Conservation (phyloP, 1,284 basidiomycete species). For the Rhodotorula mucilaginosa region DNA sequence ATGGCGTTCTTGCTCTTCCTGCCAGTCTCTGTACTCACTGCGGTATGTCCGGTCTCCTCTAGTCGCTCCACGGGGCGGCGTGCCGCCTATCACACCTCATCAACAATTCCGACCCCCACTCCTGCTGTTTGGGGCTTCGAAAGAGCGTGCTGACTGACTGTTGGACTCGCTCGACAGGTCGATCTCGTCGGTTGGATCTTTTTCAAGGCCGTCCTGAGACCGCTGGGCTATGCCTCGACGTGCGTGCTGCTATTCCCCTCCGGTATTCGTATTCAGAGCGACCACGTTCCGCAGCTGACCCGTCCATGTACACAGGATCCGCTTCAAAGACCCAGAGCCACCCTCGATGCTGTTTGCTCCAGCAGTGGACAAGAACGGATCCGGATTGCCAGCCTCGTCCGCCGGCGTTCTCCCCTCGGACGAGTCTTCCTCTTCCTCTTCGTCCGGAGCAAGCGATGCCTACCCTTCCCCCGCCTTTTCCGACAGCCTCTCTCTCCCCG, state of each 20-base stretch:
- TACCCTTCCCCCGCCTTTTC: conserved; percentile 4
- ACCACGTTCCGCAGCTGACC: background rate
- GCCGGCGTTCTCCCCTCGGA: background rate
- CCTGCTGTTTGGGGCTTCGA: background rate
- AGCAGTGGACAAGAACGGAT: background rate
- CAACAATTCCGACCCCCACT: background rate
- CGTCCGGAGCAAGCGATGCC: conserved; percentile 4
- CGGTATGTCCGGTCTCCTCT: conserved; percentile 8
- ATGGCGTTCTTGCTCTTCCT: conserved; percentile 23
- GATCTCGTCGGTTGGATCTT: conserved; percentile 31
- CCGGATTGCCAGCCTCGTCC: conserved; percentile 1
- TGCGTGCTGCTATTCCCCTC: conserved; percentile 3
- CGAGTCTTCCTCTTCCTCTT: background rate
- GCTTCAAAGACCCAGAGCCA: conserved; percentile 39
- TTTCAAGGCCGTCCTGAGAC: conserved; percentile 31
- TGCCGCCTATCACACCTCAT: background rate
- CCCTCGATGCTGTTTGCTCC: conserved; percentile 9
- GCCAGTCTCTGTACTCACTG: conserved; percentile 19
- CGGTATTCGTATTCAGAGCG: background rate
- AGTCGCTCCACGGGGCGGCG: background rate
- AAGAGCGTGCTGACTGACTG: background rate
- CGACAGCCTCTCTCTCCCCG: background rate
- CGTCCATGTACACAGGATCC: conserved; percentile 17
- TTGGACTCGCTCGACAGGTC: background rate
- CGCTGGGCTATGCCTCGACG: conserved; percentile 33